phyloP scores from a whole-genome alignment of 2,329 filamentous ascomycete species.

The Pochonia chlamydosporia region DNA sequence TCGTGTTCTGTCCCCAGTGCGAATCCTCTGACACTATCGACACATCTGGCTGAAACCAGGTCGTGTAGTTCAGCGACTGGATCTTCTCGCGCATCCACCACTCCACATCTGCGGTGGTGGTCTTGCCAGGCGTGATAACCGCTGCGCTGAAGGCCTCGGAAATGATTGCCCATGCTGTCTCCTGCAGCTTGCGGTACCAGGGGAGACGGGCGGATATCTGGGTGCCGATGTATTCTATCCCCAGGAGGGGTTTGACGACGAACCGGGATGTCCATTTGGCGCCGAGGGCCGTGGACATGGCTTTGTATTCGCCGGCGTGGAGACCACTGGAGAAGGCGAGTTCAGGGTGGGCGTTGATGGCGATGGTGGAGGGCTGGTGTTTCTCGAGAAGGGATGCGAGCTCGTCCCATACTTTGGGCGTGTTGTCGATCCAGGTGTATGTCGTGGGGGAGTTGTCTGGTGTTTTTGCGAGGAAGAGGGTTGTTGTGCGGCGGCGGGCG shows the following conservation, averaged over 20 bases:
- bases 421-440: slow-evolving; percentile 44
- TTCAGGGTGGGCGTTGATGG: slow-evolving; percentile 37
- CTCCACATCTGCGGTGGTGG: slow-evolving; percentile 40
- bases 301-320: slow-evolving; percentile 40
- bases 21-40: slow-evolving; percentile 31
- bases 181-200: slow-evolving; percentile 40
- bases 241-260: slow-evolving; percentile 37
- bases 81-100: slow-evolving; percentile 39
- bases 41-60: slow-evolving; percentile 45
- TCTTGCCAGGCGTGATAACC: slow-evolving; percentile 35
- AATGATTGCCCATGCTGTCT: slow-evolving; percentile 47
- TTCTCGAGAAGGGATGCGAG: slow-evolving; percentile 30
- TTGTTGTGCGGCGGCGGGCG: slow-evolving; percentile 31
- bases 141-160: slow-evolving; percentile 37
- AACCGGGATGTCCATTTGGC: slow-evolving; percentile 32
- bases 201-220: slow-evolving; percentile 32
- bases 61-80: slow-evolving; percentile 39
- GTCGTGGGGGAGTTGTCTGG: slow-evolving; percentile 4
- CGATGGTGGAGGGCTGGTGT: slow-evolving; percentile 31
- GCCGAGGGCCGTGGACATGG: slow-evolving; percentile 21
- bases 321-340: slow-evolving; percentile 41
- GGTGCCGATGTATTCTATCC: slow-evolving; percentile 39
- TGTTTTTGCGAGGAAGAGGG: slow-evolving; percentile 29
- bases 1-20: slow-evolving; percentile 11
- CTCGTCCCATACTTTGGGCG: slow-evolving; percentile 34